Conservation (phyloP, 345 rosid genomes). For the Garcia nutans region DNA sequence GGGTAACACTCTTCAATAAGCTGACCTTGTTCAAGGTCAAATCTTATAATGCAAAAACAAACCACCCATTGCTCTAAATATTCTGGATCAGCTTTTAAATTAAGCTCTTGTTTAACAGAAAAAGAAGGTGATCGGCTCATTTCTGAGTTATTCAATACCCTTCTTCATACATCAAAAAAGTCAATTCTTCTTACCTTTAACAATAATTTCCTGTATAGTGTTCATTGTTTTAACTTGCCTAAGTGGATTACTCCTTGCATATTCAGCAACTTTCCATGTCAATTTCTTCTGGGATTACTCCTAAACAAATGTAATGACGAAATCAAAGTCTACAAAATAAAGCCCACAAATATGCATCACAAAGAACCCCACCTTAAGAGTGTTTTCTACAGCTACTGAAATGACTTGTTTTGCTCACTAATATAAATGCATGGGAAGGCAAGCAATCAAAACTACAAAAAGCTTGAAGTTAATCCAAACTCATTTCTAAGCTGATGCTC, state of each 20-base stretch:
- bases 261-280: constrained; percentile 8
- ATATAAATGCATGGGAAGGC: not conserved
- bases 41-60: constrained; percentile 83
- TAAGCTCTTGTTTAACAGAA: constrained; percentile 67
- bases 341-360: constrained; percentile 9
- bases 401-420: not conserved
- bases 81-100: constrained; percentile 60
- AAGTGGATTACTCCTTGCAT: not conserved
- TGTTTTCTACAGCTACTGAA: not conserved
- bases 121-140: constrained; percentile 94
- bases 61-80: constrained; percentile 72
- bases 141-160: constrained; percentile 29
- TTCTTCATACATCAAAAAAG: constrained; percentile 32
- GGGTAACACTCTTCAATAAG: constrained; percentile 92
- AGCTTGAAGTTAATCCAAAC: not conserved
- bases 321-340: constrained; percentile 21
- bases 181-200: constrained; percentile 29
- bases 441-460: not conserved
- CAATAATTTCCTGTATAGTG: constrained; percentile 12
- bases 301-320: constrained; percentile 4
- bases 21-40: constrained; percentile 98
- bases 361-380: not conserved
- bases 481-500: not conserved
- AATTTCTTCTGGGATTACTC: constrained; percentile 5
- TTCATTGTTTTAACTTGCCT: not conserved